Conservation (phyloP, 306 rosid genomes). For the Prunus kanzakura region DNA sequence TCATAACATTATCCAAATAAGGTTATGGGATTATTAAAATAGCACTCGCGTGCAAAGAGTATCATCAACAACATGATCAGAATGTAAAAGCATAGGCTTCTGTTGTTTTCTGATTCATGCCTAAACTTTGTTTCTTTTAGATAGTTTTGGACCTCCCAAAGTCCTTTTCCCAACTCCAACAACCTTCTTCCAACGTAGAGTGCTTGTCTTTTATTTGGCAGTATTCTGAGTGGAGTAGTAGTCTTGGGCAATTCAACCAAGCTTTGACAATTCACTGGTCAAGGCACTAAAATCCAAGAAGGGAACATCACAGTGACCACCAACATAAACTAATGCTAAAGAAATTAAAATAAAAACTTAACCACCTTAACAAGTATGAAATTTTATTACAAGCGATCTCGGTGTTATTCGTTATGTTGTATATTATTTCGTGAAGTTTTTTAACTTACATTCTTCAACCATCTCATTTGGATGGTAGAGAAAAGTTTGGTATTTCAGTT, state of each 20-base stretch:
- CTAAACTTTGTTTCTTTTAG: neutral
- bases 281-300: neutral
- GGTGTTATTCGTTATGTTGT: no score
- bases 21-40: neutral
- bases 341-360: no score
- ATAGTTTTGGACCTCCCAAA: neutral
- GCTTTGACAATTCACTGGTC: neutral
- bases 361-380: no score
- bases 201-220: neutral
- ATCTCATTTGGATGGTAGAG: no score
- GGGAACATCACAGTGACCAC: neutral
- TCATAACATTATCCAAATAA: neutral
- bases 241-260: neutral
- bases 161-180: neutral
- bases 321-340: no score
- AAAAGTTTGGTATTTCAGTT: no score
- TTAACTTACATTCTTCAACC: no score
- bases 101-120: neutral
- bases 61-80: neutral
- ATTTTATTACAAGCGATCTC: no score
- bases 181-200: neutral
- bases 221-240: neutral
- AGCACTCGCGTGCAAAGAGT: neutral
- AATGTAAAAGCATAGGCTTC: neutral
- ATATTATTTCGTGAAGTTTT: no score